These are phyloP conservation scores for Jamesozyma lodderae DNA, from an alignment of 805 yeast genomes.

Conservation along the genomic window DNA sequence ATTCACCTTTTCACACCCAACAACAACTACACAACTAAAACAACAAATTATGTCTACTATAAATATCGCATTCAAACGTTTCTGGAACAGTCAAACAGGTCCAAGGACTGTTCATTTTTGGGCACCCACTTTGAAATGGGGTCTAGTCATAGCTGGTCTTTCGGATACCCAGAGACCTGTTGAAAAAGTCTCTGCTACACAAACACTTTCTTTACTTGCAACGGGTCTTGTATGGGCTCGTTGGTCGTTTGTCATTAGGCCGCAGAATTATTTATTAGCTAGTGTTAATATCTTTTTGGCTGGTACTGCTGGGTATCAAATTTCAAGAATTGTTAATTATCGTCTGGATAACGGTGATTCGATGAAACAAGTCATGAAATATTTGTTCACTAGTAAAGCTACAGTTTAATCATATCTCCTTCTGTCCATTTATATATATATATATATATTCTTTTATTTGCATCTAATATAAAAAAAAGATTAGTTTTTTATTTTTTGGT, in stretches of 20 bases:
- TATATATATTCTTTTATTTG: neutral
- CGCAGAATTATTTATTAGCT: conserved; percentile 79
- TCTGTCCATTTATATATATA: neutral
- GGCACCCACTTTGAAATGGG: conserved; percentile 78
- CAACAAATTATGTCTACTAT: too few relatives aligned
- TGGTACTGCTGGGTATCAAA: conserved; percentile 78
- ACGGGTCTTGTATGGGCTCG: conserved; percentile 97
- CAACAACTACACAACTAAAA: too few relatives aligned
- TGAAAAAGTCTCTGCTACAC: conserved; percentile 78
- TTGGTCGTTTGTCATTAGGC: conserved; percentile 91
- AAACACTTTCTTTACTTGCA: conserved; percentile 57
- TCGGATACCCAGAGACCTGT: conserved; percentile 85
- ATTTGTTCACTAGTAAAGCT: conserved; percentile 34
- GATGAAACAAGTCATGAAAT: conserved; percentile 44
- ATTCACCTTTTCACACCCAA: too few relatives aligned
- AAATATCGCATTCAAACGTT: conserved; percentile 45
- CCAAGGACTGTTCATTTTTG: conserved; percentile 97
- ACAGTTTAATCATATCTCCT: neutral
- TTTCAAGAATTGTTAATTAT: conserved; percentile 59
- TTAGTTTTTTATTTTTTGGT: neutral
- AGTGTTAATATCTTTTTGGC: conserved; percentile 92
- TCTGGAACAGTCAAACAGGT: conserved; percentile 81
- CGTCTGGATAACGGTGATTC: conserved; percentile 60
- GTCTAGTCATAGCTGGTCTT: conserved; percentile 84
- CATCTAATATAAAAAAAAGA: too few relatives aligned